Evolutionary conservation across 257 asterid genomes (phyloP), one percentile per base, ranked within the genome.

Genomic region (Henckelia pumila): DNA sequence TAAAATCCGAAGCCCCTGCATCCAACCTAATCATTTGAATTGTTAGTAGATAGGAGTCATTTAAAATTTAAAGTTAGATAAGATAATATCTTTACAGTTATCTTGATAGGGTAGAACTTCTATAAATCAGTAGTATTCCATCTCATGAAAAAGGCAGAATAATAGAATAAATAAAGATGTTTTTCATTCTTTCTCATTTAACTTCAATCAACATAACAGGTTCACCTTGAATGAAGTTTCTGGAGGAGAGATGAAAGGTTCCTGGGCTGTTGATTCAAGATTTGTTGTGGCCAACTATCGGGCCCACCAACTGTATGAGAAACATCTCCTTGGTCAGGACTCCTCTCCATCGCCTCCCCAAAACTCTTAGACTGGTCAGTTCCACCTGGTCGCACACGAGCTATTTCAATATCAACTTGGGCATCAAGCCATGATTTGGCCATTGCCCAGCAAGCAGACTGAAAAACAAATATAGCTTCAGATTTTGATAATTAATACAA

Each of bases 391-490:
- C 86, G 85, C 44, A 69, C 56, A 67, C 84, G 81, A 58, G 85
- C 81, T 65, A 94, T 70, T 77, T 79, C 85, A 69, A 84, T 76
- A 77, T 94, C 99, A 80, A 91, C 97, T 79, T 82, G 99, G 80
- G 79, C 88, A 71, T 85, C 92, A 71, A 94, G 96, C 99, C 99
- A 94, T 64, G 99, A 87, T 64, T 87, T 94, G 79, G 99, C 95
- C 95, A 94, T 79, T 73, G 99, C 97, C 99, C 99, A 94, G 84
- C 99, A 94, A 66, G 99, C 99, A 72, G 96, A 91, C 99, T 94
- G 97, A 70, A 79, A 75, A 78, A 71, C 61, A 73, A 59, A 72
- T 60, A 56, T 35, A 47, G 44, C 67, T 30, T 56, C 50, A 56
- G 50, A 22, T 66, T n/a, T 25, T 59, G 32, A 25, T 58, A 33